Evolutionary conservation across 176 grass and related monocot species (phyloP), one percentile per base, ranked within the genome.

Genomic region (Juncus effusus): DNA sequence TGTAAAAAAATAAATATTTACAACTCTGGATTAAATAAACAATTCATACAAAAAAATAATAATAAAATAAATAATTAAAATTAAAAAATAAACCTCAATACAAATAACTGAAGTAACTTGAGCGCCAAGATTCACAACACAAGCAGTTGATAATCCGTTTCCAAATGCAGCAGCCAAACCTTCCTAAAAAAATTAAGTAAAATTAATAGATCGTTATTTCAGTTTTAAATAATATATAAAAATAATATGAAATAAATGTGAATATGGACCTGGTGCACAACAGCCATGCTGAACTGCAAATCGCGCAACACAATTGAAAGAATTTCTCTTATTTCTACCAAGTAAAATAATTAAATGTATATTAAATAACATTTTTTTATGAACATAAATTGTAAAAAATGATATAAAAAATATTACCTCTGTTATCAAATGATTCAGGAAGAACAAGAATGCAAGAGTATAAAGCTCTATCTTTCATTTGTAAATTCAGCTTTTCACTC

Each of bases 71-170:
- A 81, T 3, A 62, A 10, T 44, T 12, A 53, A 73, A 63, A 8
- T 65, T 45, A 36, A 63, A 59, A 36, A 63, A 59, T 38, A 79
- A 81, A 83, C 91, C 91, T 95, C 93, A 64, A 96, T 74, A 81
- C 93, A 96, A 62, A 88, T 90, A 77, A 96, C 80, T 80, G 90
- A 82, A 51, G 93, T 91, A 80, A 91, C 78, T 86, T 96, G 93
- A 79, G 93, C 87, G 10, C 93, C 93, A 77, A 96, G 83, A 37
- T 96, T 91, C 63, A 96, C 93, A 62, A 96, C 80, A 73, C 93
- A 96, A 77, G 93, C 80, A 40, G 93, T 96, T 5, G 93, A 89
- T 56, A 96, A 76, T 75, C 93, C 93, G 88, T 91, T 96, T 54
- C 93, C 93, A 80, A 96, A 96, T 0, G 93, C 88, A 63, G 93